Conservation (phyloP, 2,329 filamentous ascomycete genomes). For the Myriangium duriaei region DNA sequence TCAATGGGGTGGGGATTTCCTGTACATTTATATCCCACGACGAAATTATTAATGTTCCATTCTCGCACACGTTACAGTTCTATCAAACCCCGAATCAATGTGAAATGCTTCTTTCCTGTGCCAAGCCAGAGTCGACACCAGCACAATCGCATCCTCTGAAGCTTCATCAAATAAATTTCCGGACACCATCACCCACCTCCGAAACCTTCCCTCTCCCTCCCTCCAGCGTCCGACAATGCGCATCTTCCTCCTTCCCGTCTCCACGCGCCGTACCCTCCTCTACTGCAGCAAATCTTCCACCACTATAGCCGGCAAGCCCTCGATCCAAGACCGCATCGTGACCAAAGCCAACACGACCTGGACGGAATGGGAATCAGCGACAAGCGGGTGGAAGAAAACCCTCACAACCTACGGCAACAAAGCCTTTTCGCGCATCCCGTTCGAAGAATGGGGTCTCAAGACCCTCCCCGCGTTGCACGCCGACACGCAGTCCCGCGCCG, state of each 20-base stretch:
- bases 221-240: slow-evolving; percentile 50
- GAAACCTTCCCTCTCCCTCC: no score
- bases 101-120: no score
- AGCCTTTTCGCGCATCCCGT: slow-evolving; percentile 76
- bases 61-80: no score
- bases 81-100: no score
- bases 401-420: slow-evolving; percentile 79
- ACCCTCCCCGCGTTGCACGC: slow-evolving; percentile 73
- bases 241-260: slow-evolving; percentile 85
- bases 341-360: slow-evolving; percentile 63
- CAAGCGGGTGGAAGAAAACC: slow-evolving; percentile 64
- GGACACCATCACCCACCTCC: no score
- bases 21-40: background rate
- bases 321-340: slow-evolving; percentile 55
- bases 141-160: no score
- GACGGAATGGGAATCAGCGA: slow-evolving; percentile 73
- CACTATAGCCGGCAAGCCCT: slow-evolving; percentile 32
- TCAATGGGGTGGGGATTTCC: background rate
- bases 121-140: no score
- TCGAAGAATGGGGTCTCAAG: slow-evolving; percentile 96
- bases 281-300: slow-evolving; percentile 64
- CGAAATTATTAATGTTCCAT: no score
- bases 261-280: slow-evolving; percentile 77
- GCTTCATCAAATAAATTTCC: no score
- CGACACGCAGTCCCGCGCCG: slow-evolving; percentile 39